A percentile compares a stretch with the other conserved stretches of the same genome.
Evolutionary conservation across 352 stramenopile species (phyloP).

Genomic region (Globisporangium cederbergense): DNA sequence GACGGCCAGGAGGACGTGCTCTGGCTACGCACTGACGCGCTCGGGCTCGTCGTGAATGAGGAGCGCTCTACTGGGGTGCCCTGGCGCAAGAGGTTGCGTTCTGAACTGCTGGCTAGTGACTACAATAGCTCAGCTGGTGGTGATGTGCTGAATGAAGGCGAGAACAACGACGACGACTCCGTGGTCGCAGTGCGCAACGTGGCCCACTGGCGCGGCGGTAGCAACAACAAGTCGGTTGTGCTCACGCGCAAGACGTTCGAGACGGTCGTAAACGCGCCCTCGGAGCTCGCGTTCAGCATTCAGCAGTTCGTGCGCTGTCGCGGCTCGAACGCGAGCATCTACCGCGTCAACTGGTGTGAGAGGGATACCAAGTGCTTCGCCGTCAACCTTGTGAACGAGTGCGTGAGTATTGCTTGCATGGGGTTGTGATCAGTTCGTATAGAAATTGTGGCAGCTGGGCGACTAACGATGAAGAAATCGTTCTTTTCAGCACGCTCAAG

Average conservation of each 20-base stretch:
- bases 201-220: constrained; percentile 43
- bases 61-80: constrained; percentile 32
- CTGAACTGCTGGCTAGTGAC: constrained; percentile 25
- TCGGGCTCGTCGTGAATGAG: constrained; percentile 42
- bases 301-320: constrained; percentile 76
- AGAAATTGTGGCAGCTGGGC: neutral
- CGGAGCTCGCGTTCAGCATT: constrained; percentile 53
- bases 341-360: constrained; percentile 60
- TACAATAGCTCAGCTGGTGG: neutral
- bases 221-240: constrained; percentile 56
- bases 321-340: constrained; percentile 62
- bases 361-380: constrained; percentile 56
- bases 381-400: constrained; percentile 77
- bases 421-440: too few species aligned
- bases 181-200: constrained; percentile 64
- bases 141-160: constrained; percentile 1
- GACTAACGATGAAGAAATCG: neutral
- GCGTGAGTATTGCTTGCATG: constrained; percentile 13
- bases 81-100: constrained; percentile 63
- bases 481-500: neutral
- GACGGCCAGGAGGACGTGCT: constrained; percentile 54
- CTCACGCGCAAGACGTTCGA: constrained; percentile 59
- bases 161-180: constrained; percentile 24
- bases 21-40: constrained; percentile 48
- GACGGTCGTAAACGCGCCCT: constrained; percentile 45